Evolutionary conservation across 805 yeast species (phyloP).

Genomic region (Kluyveromyces dobzhanskii): DNA sequence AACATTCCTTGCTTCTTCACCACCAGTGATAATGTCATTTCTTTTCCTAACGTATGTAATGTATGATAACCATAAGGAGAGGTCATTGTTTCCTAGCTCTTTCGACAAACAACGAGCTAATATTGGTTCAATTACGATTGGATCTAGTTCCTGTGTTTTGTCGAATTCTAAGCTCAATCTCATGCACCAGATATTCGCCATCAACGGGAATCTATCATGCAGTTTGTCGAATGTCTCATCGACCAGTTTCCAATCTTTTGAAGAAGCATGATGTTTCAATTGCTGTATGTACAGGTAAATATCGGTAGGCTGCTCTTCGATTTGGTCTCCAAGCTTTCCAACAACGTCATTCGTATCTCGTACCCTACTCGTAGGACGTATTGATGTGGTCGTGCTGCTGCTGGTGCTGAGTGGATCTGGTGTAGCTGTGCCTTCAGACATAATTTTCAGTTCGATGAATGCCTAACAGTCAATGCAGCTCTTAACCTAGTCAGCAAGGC

Average conservation of each 20-base stretch:
- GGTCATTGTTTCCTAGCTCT: slow-evolving; percentile 36
- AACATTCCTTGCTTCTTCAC: slow-evolving; percentile 66
- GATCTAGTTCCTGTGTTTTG: slow-evolving; percentile 45
- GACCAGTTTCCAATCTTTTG: slow-evolving; percentile 54
- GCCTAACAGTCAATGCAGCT: no score
- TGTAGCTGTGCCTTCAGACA: slow-evolving; percentile 4
- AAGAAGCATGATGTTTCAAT: slow-evolving; percentile 38
- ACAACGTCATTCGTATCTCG: slow-evolving; percentile 35
- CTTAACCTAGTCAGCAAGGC: no score
- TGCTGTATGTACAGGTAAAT: slow-evolving; percentile 49
- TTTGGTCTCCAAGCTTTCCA: slow-evolving; percentile 49
- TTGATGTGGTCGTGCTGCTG: slow-evolving; percentile 3
- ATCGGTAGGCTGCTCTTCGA: slow-evolving; percentile 46
- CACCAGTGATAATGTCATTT: slow-evolving; percentile 66
- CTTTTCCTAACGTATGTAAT: slow-evolving; percentile 66
- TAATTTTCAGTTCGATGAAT: no score
- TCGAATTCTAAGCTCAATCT: slow-evolving; percentile 59
- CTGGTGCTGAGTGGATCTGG: slow-evolving; percentile 4
- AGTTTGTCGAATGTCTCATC: slow-evolving; percentile 51
- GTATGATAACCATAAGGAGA: slow-evolving; percentile 69
- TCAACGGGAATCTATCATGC: slow-evolving; percentile 56
- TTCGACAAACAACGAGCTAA: slow-evolving; percentile 55
- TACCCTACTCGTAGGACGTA: slow-evolving; percentile 9
- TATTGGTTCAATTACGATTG: slow-evolving; percentile 51
- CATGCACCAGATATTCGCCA: slow-evolving; percentile 65